Percentiles rank a stretch among this genome's conserved stretches.
Evolutionary conservation across 257 asterid genomes (phyloP).

Genomic region (Ocimum tenuiflorum): DNA sequence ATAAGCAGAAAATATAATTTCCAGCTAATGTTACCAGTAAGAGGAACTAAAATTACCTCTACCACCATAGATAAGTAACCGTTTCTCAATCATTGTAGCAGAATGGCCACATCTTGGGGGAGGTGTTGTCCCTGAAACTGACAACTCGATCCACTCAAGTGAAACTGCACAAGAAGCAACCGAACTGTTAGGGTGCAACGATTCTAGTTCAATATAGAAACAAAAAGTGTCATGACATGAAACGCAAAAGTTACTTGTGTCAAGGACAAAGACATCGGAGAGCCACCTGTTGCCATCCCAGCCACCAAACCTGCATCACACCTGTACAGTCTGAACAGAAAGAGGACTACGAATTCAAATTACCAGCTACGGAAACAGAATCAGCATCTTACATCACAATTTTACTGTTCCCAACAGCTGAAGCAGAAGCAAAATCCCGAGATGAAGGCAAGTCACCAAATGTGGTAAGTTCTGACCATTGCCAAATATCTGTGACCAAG

Average conservation of each 20-base stretch:
- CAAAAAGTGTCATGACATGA: neutral
- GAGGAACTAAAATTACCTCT: slow-evolving; percentile 55
- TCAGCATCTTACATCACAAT: slow-evolving; percentile 64
- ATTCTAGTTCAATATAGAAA: neutral
- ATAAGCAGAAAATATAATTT: neutral
- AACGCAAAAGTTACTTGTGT: slow-evolving; percentile 55
- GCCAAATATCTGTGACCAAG: slow-evolving; percentile 73
- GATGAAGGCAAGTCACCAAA: slow-evolving; percentile 97
- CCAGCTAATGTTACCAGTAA: neutral
- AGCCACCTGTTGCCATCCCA: slow-evolving; percentile 99
- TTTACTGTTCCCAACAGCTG: slow-evolving; percentile 86
- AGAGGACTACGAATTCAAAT: slow-evolving; percentile 15
- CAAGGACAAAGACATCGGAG: slow-evolving; percentile 81
- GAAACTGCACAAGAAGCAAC: slow-evolving; percentile 54
- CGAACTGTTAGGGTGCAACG: slow-evolving; percentile 1
- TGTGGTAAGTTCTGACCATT: slow-evolving; percentile 97
- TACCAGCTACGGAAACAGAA: neutral
- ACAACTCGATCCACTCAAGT: slow-evolving; percentile 91
- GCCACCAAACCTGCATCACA: slow-evolving; percentile 84
- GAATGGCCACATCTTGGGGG: slow-evolving; percentile 99
- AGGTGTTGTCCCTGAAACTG: slow-evolving; percentile 77
- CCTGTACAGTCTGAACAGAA: slow-evolving; percentile 14
- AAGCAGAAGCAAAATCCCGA: slow-evolving; percentile 94
- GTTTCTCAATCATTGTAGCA: slow-evolving; percentile 89
- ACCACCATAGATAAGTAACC: slow-evolving; percentile 95